Evolutionary conservation across 2,329 filamentous ascomycete species (phyloP), one percentile per base, ranked within the genome.

Genomic region (Aspergillus tanneri): DNA sequence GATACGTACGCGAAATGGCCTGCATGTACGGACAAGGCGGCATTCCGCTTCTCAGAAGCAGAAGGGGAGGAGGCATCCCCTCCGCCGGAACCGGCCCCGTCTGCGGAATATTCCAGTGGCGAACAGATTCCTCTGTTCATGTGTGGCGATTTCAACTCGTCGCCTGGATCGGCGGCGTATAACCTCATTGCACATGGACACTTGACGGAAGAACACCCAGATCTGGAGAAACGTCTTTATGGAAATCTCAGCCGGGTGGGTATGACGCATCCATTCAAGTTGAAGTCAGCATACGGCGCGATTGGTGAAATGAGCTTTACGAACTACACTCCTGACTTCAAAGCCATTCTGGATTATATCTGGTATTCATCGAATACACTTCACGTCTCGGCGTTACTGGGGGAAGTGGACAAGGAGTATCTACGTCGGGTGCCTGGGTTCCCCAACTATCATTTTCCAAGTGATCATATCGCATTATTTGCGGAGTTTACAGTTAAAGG

Each of bases 81-180:
- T 2, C 71, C 75, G 7, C 73, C 74, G 6, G 82, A 84, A 28
- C 87, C 87, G 0, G 86, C 80, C 1, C 90, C 90, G 1, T 96
- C 90, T 19, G 83, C 90, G 69, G 87, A 95, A 64, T 99, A 99
- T 70, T 77, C 86, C 22, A 87, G 82, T 63, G 89, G 88, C 57
- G 87, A 89, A 1, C 88, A 95, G 58, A 95, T 99, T 39, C 93
- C 93, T 1, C 76, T 97, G 28, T 74, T 99, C 50, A 82, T 99
- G 43, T 96, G 92, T 61, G 92, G 92, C 60, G 93, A 99, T 69
- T 95, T 96, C 78, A 99, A 99, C 73, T 96, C 92, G 3, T 86
- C 85, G 1, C 81, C 83, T 10, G 85, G 88, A 46, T 96, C 90
- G 43, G 90, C 90, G 35, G 91, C 96, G 1, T 96, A 95, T 68